Evolutionary conservation across 441 rosid species (phyloP).

Genomic region (Pelargonium fulgidum): DNA sequence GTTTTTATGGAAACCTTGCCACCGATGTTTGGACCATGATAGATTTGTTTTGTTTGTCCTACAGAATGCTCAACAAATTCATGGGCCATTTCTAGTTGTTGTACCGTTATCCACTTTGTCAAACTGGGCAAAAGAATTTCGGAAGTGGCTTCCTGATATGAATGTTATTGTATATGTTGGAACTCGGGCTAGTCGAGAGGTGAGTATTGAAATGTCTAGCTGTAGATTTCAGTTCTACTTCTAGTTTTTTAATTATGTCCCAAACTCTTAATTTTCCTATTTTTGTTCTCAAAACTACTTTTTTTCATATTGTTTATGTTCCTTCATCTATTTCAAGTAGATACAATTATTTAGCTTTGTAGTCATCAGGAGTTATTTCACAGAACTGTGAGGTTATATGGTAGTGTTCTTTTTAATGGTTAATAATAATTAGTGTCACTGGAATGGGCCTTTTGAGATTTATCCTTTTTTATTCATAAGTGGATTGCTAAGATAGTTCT

Average conservation of each 20-base stretch:
- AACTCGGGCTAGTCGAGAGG: constrained; percentile 99
- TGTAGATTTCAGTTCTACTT: not conserved
- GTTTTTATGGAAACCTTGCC: constrained; percentile 7
- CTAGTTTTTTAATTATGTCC: not conserved
- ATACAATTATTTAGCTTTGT: not conserved
- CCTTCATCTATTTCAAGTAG: not conserved
- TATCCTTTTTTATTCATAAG: constrained; percentile 2
- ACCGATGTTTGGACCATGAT: constrained; percentile 3
- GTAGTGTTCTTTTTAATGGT: not conserved
- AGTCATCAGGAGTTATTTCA: constrained; percentile 6
- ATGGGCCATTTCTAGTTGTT: constrained; percentile 98
- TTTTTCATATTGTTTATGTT: not conserved
- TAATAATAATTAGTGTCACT: not conserved
- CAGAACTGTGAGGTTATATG: constrained; percentile 9
- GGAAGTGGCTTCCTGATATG: constrained; percentile 96
- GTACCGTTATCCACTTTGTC: constrained; percentile 97
- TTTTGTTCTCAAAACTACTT: not conserved
- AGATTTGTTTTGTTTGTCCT: constrained; percentile 18
- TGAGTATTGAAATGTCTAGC: constrained; percentile 22
- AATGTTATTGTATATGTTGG: constrained; percentile 95
- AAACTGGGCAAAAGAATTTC: constrained; percentile 98
- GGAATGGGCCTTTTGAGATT: not conserved
- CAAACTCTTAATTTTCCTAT: not conserved
- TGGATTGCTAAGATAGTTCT: not conserved
- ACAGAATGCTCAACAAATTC: constrained; percentile 92